Evolutionary conservation across 2,329 filamentous ascomycete species (phyloP).

Genomic region (Nemania serpens): DNA sequence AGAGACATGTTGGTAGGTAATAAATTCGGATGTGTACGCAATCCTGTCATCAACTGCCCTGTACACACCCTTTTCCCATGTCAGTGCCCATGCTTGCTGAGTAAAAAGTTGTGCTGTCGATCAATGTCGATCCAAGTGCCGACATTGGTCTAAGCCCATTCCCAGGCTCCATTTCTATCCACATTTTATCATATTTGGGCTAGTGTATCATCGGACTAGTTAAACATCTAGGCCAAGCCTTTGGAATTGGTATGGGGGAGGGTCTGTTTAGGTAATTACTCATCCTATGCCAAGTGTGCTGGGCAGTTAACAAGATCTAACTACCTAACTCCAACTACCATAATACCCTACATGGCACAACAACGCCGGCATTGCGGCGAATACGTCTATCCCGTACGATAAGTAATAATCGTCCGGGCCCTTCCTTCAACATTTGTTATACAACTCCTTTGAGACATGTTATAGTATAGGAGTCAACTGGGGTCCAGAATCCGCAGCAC

Average conservation of each 20-base stretch:
- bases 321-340: no score
- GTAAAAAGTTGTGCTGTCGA: constrained; percentile 19
- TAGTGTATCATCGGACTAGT: background rate
- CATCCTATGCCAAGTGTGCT: background rate
- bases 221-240: background rate
- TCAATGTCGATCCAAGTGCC: constrained; percentile 24
- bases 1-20: background rate
- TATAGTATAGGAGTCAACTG: background rate
- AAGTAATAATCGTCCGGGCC: background rate
- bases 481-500: background rate
- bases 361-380: background rate
- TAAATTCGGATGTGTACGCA: constrained; percentile 6
- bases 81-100: constrained; percentile 1
- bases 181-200: constrained; percentile 14
- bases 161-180: background rate
- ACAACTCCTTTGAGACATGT: background rate
- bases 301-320: no score
- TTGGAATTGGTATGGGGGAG: constrained; percentile 14
- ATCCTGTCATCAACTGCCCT: constrained; percentile 5
- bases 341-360: no score
- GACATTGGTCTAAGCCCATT: constrained; percentile 6
- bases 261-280: constrained; percentile 14
- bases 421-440: background rate
- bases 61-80: background rate
- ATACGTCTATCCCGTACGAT: background rate